These are phyloP conservation scores for Hemisphaericaspora nanyangensis DNA, from an alignment of 805 yeast species.

Conservation along the genomic window DNA sequence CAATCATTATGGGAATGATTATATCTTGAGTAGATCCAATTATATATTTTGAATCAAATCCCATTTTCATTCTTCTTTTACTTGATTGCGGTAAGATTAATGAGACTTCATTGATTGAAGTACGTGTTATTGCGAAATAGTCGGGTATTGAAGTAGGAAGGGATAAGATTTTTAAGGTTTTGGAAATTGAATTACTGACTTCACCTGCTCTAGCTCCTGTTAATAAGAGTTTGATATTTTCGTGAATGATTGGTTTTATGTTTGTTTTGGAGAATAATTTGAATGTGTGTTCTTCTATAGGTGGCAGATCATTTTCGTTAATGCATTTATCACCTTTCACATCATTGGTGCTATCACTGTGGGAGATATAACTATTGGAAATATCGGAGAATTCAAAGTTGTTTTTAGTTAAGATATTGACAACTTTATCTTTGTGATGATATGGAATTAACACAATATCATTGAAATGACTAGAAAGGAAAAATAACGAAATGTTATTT, in stretches of 20 bases:
- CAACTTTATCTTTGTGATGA: slow-evolving; percentile 40
- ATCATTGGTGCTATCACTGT: slow-evolving; percentile 3
- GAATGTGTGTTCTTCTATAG: slow-evolving; percentile 33
- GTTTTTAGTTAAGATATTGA: slow-evolving; percentile 39
- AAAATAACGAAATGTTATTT: slow-evolving; percentile 55
- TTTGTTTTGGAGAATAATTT: slow-evolving; percentile 28
- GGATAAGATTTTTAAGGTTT: slow-evolving; percentile 38
- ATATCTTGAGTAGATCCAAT: slow-evolving; percentile 57
- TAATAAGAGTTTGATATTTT: slow-evolving; percentile 39
- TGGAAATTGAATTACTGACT: slow-evolving; percentile 36
- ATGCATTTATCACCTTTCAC: neutral
- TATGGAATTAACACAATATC: slow-evolving; percentile 61
- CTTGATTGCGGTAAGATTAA: slow-evolving; percentile 43
- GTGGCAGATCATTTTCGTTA: neutral
- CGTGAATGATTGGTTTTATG: slow-evolving; percentile 44
- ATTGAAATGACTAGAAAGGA: slow-evolving; percentile 59
- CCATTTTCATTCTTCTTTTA: slow-evolving; percentile 30
- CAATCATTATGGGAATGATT: slow-evolving; percentile 54
- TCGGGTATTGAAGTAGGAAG: slow-evolving; percentile 25
- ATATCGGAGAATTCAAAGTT: slow-evolving; percentile 43
- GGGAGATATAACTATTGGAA: slow-evolving; percentile 39
- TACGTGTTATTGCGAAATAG: slow-evolving; percentile 51
- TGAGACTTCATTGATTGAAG: slow-evolving; percentile 49
- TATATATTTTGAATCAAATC: slow-evolving; percentile 38
- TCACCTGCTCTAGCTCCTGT: slow-evolving; percentile 60